Base-by-base conservation (phyloP, 305 asterid genomes). In the Solanum hybrid region DNA sequence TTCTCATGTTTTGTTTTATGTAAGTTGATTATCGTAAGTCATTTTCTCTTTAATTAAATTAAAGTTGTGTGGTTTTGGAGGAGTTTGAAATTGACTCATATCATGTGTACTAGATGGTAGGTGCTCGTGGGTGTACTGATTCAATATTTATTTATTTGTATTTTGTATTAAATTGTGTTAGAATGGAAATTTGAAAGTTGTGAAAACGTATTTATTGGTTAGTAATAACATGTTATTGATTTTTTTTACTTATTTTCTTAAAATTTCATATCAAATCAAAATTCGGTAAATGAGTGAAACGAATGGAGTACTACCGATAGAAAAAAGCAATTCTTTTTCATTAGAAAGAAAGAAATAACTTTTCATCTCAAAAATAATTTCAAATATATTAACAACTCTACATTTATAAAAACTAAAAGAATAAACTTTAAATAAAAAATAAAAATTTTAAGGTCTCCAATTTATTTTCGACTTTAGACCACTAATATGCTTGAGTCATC, bases 91-190 rank as follows among this genome's bases (percentile, higher is more conserved):
- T 34, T 19, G 45, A 64, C 0, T 1, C 24, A 7, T 60, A 7
- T 17, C 17, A 51, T 15, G 17, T 42, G 56, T 42, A 15, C n/a
- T 45, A 45, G 60, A 45, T 45, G 60, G 19, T 45, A 45, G 0
- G 19, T 45, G 60, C 0, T 0, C 2, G 19, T 13, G 56, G 0
- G 51, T 0, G 19, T 42, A 0, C 2, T 45, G 60, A 45, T 0
- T 6, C 0, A 15, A 51, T 51, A 51, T 51, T 51, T 51, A 51
- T 51, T 0, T 51, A 51, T 51, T 51, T 17, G n/a, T 51, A 15
- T 2, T 3, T 15, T 31, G 34, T 32, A 32, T 32, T 4, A 32
- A 32, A 32, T 32, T 51, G 0, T 51, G n/a, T 51, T 51, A 0
- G n/a, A 15, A 56, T 56, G 10, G 24, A 56, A 56, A 17, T 56